Percentiles rank a stretch among this genome's conserved stretches.
Conservation (phyloP, 371 early-diverging fungal species). For the Dinochytrium kinnereticum region DNA sequence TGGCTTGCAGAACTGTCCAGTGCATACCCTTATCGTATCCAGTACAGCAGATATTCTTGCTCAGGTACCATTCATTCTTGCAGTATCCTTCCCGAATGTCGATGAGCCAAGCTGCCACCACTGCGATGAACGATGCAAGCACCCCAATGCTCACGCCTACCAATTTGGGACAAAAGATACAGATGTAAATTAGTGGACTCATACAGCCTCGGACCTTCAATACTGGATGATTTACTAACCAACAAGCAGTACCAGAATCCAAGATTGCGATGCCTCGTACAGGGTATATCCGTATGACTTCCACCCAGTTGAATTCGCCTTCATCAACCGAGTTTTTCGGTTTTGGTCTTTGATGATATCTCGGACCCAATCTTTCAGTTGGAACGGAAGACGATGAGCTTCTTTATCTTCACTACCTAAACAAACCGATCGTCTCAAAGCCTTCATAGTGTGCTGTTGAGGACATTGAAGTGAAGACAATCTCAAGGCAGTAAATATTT, state of each 20-base stretch:
- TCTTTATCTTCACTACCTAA: no score
- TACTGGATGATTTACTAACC: conserved; percentile 22
- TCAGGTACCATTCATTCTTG: conserved; percentile 51
- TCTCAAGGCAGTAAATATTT: background rate
- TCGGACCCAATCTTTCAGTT: conserved; percentile 27
- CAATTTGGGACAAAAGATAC: background rate
- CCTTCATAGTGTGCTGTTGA: background rate
- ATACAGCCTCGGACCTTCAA: background rate
- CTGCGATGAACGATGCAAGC: conserved; percentile 43
- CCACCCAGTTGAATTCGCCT: conserved; percentile 6
- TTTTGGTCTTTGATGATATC: conserved; percentile 29
- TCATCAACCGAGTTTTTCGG: conserved; percentile 6
- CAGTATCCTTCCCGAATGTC: conserved; percentile 53
- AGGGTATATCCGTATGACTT: conserved; percentile 4
- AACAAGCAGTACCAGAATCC: conserved; percentile 44
- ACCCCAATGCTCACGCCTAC: conserved; percentile 42
- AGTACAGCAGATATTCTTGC: conserved; percentile 50
- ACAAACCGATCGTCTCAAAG: conserved; percentile 9
- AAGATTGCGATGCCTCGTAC: conserved; percentile 42
- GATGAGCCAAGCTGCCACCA: conserved; percentile 53
- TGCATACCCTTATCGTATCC: conserved; percentile 15
- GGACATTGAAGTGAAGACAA: background rate
- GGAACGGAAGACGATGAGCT: no score
- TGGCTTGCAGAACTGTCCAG: background rate
- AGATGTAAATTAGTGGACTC: no score